phyloP scores from a whole-genome alignment of 805 yeast genomes.

The Isabelozyma heimii region DNA sequence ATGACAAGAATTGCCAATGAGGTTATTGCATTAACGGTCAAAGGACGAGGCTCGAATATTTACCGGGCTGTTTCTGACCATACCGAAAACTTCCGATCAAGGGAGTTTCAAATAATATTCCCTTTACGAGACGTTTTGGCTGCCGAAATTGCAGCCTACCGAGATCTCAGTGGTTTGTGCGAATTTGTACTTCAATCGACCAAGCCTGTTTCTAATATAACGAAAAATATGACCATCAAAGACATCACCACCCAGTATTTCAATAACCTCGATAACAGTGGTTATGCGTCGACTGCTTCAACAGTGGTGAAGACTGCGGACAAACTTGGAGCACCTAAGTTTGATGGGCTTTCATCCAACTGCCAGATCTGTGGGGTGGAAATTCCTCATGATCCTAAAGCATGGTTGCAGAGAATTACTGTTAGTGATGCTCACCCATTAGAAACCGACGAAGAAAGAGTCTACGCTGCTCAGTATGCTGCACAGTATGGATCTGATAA shows the following conservation, averaged over 20 bases:
- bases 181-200: conserved; percentile 21
- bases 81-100: conserved; percentile 20
- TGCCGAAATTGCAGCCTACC: conserved; percentile 64
- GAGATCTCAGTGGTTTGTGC: conserved; percentile 38
- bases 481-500: conserved; percentile 3
- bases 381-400: conserved; percentile 55
- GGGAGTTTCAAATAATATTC: conserved; percentile 47
- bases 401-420: conserved; percentile 70
- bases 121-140: conserved; percentile 77
- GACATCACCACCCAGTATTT: conserved; percentile 77
- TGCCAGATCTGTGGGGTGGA: conserved; percentile 60
- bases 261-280: conserved; percentile 60
- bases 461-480: conserved; percentile 18
- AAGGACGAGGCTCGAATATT: conserved; percentile 78
- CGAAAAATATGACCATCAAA: conserved; percentile 76
- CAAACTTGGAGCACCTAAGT: conserved; percentile 56
- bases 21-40: conserved; percentile 74
- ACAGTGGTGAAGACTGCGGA: conserved; percentile 90
- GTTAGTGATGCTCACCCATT: conserved; percentile 55
- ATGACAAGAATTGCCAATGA: conserved; percentile 83
- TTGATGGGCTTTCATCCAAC: conserved; percentile 8
- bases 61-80: conserved; percentile 51
- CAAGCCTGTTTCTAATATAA: conserved; percentile 34
- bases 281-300: conserved; percentile 84
- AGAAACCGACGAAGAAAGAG: conserved; percentile 35